Percentiles rank a stretch among this genome's conserved stretches.
Evolutionary conservation across 805 yeast genomes (phyloP).

Genomic region (Candida namnaoensis): DNA sequence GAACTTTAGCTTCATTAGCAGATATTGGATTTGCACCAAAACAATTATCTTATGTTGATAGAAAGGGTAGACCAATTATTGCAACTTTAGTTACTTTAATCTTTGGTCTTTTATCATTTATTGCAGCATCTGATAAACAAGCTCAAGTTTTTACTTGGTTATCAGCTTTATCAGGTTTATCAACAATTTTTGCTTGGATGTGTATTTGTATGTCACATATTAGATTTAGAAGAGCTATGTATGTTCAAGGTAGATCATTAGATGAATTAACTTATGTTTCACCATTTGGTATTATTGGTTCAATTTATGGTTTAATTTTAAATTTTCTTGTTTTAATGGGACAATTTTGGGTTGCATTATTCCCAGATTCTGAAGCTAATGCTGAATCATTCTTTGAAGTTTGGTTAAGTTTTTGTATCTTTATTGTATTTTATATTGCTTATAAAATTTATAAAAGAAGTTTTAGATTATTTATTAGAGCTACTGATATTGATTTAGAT

Average conservation of each 20-base stretch:
- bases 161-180: conserved; percentile 41
- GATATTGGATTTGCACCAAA: conserved; percentile 58
- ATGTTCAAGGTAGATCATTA: conserved; percentile 42
- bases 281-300: conserved; percentile 56
- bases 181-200: conserved; percentile 47
- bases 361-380: conserved; percentile 35
- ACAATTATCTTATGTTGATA: conserved; percentile 59
- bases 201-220: conserved; percentile 41
- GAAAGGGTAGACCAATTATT: conserved; percentile 68
- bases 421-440: conserved; percentile 41
- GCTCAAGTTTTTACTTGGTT: conserved; percentile 47
- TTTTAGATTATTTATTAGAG: conserved; percentile 29
- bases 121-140: conserved; percentile 38
- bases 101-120: conserved; percentile 51
- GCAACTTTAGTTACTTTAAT: conserved; percentile 49
- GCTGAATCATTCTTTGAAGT: conserved; percentile 52
- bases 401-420: conserved; percentile 54
- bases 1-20: conserved; percentile 61
- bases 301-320: conserved; percentile 46
- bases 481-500: conserved; percentile 48
- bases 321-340: conserved; percentile 52
- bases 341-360: conserved; percentile 73
- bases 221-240: conserved; percentile 49
- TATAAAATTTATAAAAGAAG: conserved; percentile 45
- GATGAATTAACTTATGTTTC: conserved; percentile 59